Conservation (phyloP, 2,329 filamentous ascomycete genomes). For the Paecilomyces sp. region DNA sequence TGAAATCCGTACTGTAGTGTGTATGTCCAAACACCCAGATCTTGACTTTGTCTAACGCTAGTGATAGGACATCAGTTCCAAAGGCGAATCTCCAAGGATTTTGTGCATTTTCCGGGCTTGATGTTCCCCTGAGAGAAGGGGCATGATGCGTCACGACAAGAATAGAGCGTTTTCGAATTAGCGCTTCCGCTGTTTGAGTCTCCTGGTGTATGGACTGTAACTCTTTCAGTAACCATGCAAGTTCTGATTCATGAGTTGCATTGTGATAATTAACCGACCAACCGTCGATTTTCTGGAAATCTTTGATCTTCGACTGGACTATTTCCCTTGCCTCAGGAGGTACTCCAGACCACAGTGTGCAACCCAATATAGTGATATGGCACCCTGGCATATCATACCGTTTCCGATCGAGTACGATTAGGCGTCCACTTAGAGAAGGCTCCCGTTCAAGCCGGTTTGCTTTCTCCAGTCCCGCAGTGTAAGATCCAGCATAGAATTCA, state of each 20-base stretch:
- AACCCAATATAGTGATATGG: conserved; percentile 45
- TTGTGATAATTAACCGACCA: conserved; percentile 48
- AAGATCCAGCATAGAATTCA: conserved; percentile 19
- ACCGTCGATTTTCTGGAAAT: conserved; percentile 44
- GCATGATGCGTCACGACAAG: conserved; percentile 49
- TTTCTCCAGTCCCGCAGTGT: conserved; percentile 6
- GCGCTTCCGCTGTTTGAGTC: not conserved
- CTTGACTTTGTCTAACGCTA: conserved; percentile 15
- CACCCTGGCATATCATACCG: conserved; percentile 10
- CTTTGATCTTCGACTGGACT: conserved; percentile 41
- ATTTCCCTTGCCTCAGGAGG: conserved; percentile 26
- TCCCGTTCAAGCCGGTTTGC: conserved; percentile 11
- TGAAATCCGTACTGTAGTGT: conserved; percentile 32
- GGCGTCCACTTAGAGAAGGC: conserved; percentile 3
- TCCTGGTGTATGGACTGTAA: conserved; percentile 9
- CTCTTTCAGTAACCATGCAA: conserved; percentile 42
- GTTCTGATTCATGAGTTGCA: conserved; percentile 37
- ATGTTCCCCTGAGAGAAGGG: conserved; percentile 40
- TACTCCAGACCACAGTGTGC: conserved; percentile 49
- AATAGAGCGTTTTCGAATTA: conserved; percentile 13
- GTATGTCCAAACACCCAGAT: conserved; percentile 37
- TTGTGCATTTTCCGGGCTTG: conserved; percentile 39
- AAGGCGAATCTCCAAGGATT: conserved; percentile 45
- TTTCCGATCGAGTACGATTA: conserved; percentile 11
- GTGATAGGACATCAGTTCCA: conserved; percentile 40